phyloP scores from a whole-genome alignment of 805 yeast species.

The Zygosaccharomyces bailii region DNA sequence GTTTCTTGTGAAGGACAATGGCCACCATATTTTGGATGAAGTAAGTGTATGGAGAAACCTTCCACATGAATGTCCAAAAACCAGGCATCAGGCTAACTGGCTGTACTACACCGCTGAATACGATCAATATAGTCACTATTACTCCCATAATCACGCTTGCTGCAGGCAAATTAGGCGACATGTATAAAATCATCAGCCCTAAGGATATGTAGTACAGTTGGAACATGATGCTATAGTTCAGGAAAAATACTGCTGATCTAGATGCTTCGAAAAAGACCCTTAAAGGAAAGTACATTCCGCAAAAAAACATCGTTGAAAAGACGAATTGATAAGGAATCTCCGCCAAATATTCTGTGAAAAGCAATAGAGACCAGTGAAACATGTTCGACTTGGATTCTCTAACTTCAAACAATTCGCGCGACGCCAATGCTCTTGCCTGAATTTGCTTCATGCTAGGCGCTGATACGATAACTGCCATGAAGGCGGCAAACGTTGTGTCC shows the following conservation, averaged over 20 bases:
- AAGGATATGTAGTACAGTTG: conserved; percentile 46
- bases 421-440: conserved; percentile 53
- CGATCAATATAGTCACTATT: conserved; percentile 52
- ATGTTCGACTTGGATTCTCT: conserved; percentile 70
- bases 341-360: conserved; percentile 50
- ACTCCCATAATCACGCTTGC: conserved; percentile 60
- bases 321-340: conserved; percentile 60
- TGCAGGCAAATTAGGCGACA: conserved; percentile 64
- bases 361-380: conserved; percentile 63
- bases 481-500: conserved; percentile 56
- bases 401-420: conserved; percentile 64
- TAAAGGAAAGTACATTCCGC: conserved; percentile 51
- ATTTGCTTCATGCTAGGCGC: conserved; percentile 58
- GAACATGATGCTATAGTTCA: conserved; percentile 44
- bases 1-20: conserved; percentile 46
- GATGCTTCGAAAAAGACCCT: conserved; percentile 41
- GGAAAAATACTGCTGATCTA: conserved; percentile 48
- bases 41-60: conserved; percentile 69
- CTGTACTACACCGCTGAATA: conserved; percentile 70
- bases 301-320: conserved; percentile 49
- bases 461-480: conserved; percentile 54
- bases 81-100: conserved; percentile 60
- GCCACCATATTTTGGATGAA: conserved; percentile 56
- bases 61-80: conserved; percentile 83
- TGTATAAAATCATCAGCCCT: conserved; percentile 50